Evolutionary conservation across 179 eudicot genomes (phyloP), one percentile per base, ranked within the genome.

Genomic region (Carnegiea gigantea): DNA sequence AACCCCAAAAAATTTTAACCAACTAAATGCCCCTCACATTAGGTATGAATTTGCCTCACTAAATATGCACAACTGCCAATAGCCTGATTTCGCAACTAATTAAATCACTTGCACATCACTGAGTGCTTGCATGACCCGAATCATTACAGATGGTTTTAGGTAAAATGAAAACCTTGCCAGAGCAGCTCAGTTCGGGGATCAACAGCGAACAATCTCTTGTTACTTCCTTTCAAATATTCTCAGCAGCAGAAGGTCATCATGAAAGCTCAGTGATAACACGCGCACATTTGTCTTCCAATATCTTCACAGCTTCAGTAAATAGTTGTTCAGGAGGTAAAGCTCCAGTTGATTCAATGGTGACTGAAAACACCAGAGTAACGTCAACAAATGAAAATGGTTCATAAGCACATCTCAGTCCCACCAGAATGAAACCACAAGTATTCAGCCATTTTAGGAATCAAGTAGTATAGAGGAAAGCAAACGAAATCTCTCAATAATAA

Each of bases 241-340:
- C 49, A 53, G 53, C 53, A 48, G 13, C 53, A 67, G 78, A 68
- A 70, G 40, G 54, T 40, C 21, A 76, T 90, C 87, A 93, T 30
- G 98, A 94, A 81, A 95, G 92, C 86, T 90, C 98, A 1, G 92
- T 91, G 72, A 95, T 90, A 73, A 94, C 86, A 30, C 94, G 87
- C 80, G 80, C 92, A 77, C 97, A 91, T 86, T 95, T 95, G 73
- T 90, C 98, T 89, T 91, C 94, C 90, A 93, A 86, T 57, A 95
- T 90, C 91, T 94, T 90, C 82, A 92, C 93, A 82, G 98, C 98
- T 90, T 95, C 98, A 1, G 93, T 92, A 85, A 95, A 94, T 59
- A 95, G 92, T 74, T 85, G 92, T 82, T 95, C 97, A 12, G 99
- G 98, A 68, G 99, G 89, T 76, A 95, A 86, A 78, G 98, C 94